Conservation (phyloP, 306 rosid genomes). For the Mimosa bimucronata region DNA sequence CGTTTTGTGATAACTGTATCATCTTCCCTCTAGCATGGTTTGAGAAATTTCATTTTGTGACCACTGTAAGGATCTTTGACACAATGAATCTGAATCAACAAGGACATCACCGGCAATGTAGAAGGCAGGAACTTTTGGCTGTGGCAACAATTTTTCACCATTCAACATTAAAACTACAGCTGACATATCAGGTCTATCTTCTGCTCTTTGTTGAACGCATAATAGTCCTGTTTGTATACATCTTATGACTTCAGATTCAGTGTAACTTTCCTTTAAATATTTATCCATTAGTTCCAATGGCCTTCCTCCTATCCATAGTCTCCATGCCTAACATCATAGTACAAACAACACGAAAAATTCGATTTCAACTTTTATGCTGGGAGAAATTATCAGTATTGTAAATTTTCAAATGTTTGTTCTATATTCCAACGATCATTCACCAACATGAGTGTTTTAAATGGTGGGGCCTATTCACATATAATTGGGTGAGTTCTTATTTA, state of each 20-base stretch:
- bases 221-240: no score
- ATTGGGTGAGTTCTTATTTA: no score
- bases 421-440: background rate
- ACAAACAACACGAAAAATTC: background rate
- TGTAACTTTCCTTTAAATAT: background rate
- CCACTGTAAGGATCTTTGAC: background rate
- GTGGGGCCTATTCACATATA: no score
- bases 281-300: conserved; percentile 15
- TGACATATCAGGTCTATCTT: no score
- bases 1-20: no score
- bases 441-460: no score
- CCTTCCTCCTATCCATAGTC: background rate
- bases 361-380: background rate
- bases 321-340: conserved; percentile 2
- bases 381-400: background rate
- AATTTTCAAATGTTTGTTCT: background rate
- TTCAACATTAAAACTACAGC: conserved; percentile 38
- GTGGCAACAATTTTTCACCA: conserved; percentile 30
- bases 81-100: background rate
- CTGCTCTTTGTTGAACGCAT: no score
- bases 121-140: conserved; percentile 35
- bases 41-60: no score
- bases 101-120: background rate
- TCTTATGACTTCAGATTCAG: conserved; percentile 3
- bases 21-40: no score